Evolutionary conservation across 441 rosid genomes (phyloP).

Genomic region (Aquilaria agallochum): DNA sequence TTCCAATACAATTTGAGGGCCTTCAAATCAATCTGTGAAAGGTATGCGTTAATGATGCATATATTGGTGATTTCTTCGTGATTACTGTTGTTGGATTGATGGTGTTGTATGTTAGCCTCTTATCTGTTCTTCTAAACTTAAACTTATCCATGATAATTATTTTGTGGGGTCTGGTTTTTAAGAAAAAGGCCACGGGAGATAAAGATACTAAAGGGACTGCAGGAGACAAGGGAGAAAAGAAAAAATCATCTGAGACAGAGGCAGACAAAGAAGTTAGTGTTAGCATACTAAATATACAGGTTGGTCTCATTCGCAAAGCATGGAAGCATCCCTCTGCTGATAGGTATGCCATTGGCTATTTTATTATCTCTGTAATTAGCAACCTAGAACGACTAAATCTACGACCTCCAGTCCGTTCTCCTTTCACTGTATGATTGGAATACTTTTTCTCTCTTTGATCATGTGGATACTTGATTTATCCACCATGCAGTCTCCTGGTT

Average conservation of each 20-base stretch:
- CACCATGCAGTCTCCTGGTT: constrained; percentile 72
- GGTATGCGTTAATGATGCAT: too few species aligned
- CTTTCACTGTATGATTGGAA: neutral
- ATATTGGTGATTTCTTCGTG: too few species aligned
- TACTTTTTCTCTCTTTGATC: constrained; percentile 6
- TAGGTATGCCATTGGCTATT: constrained; percentile 48
- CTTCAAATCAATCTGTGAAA: too few species aligned
- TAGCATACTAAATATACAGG: constrained; percentile 84
- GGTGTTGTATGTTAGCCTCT: too few species aligned
- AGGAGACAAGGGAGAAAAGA: constrained; percentile 40
- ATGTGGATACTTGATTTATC: constrained; percentile 14
- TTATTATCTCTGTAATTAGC: neutral
- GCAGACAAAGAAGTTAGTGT: constrained; percentile 80
- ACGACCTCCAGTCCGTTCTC: too few species aligned
- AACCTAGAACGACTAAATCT: too few species aligned
- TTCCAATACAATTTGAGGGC: too few species aligned
- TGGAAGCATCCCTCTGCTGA: constrained; percentile 99
- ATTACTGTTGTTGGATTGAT: too few species aligned
- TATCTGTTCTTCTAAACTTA: too few species aligned
- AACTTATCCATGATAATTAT: too few species aligned
- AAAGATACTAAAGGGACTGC: constrained; percentile 25
- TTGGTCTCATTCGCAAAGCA: constrained; percentile 87
- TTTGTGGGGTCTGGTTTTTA: constrained; percentile 13
- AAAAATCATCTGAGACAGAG: constrained; percentile 52
- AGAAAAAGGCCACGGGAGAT: constrained; percentile 47